phyloP scores from a whole-genome alignment of 257 asterid species.

The Echium plantagineum region DNA sequence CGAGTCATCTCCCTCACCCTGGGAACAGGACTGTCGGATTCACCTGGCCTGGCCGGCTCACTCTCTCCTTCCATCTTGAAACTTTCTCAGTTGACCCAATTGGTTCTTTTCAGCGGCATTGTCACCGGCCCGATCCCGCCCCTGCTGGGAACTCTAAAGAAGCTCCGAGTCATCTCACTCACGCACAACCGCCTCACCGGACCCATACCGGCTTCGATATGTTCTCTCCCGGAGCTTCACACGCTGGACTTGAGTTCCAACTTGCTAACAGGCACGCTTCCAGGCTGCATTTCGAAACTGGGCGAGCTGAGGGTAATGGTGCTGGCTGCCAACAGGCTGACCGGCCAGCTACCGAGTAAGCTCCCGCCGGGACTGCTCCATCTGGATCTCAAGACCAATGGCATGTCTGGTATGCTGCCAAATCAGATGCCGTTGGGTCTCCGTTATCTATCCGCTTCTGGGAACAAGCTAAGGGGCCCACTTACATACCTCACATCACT shows the following conservation, averaged over 20 bases:
- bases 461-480: slow-evolving; percentile 53
- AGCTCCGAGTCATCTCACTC: slow-evolving; percentile 48
- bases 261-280: slow-evolving; percentile 36
- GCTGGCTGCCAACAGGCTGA: slow-evolving; percentile 32
- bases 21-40: slow-evolving; percentile 62
- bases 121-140: slow-evolving; percentile 65
- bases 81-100: slow-evolving; percentile 44
- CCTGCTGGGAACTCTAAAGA: slow-evolving; percentile 25
- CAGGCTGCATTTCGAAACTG: slow-evolving; percentile 15
- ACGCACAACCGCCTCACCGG: slow-evolving; percentile 60
- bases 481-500: slow-evolving; percentile 33
- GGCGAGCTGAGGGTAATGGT: slow-evolving; percentile 30
- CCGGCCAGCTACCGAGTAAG: slow-evolving; percentile 27
- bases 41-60: slow-evolving; percentile 55
- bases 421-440: slow-evolving; percentile 34
- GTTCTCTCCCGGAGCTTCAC: slow-evolving; percentile 39
- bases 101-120: slow-evolving; percentile 60
- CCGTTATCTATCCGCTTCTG: slow-evolving; percentile 46
- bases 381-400: slow-evolving; percentile 46
- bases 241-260: slow-evolving; percentile 72
- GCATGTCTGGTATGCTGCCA: slow-evolving; percentile 40
- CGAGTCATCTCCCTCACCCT: slow-evolving; percentile 30
- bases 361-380: slow-evolving; percentile 43
- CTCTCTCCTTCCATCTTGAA: slow-evolving; percentile 40
- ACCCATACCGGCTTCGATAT: slow-evolving; percentile 27